Evolutionary conservation across 1,139 yeast genomes (phyloP), one percentile per base, ranked within the genome.

Genomic region (Kazachstania sp.): DNA sequence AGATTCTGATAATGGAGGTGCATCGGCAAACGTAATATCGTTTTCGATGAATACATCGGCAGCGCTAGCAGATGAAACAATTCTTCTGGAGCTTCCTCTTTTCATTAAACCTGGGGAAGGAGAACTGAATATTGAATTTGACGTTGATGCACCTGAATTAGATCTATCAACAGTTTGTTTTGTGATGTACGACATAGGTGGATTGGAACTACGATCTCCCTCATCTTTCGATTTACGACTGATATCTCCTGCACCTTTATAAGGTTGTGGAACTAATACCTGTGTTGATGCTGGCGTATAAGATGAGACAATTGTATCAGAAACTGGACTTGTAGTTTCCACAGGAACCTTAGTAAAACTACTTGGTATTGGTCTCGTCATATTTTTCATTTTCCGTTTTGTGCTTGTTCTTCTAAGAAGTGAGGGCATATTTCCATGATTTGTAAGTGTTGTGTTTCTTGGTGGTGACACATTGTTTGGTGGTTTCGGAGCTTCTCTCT

Each of bases 11-110:
- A 77, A 65, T 2, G 63, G 70, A 0, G 95, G 90, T 0, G 81
- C 88, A 51, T 76, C 81, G n/a, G 75, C 86, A 66, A 90, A 90
- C 1, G 81, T 75, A 19, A 86, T 74, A 11, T 72, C 75, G 55
- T 83, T 83, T 54, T 85, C 94, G 45, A 72, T 74, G 64, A 83
- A 83, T 15, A 80, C 75, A 54, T 78, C 83, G 3, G 68, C 67
- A 1, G 69, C 67, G 11, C 66, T 60, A 1, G 66, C 57, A 1
- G 67, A 64, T 1, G 68, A 63, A 2, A 65, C 58, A 18, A 65
- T 55, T 37, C 67, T 66, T 37, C 95, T 70, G 29, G 76, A 73
- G 52, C 85, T 83, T 19, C 73, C 73, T 32, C 94, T 69, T 47
- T 73, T 74, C 41, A 68, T 63, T 8, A 74, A 64, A 2, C 36